Conservation (phyloP, 257 asterid species). For the Anisodus acutangulus region DNA sequence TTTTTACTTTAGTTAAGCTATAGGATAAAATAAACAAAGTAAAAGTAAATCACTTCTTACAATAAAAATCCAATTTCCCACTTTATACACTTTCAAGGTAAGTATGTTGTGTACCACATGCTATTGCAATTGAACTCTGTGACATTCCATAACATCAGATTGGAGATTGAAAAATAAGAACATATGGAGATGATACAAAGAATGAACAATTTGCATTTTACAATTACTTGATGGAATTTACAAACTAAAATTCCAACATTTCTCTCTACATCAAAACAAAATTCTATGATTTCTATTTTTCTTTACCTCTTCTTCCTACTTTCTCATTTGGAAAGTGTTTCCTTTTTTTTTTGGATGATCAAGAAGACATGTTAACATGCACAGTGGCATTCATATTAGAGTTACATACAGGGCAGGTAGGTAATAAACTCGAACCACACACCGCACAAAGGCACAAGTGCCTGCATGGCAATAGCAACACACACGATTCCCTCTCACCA, state of each 20-base stretch:
- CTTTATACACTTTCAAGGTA: neutral
- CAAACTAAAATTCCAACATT: constrained; percentile 31
- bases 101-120: neutral
- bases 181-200: constrained; percentile 34
- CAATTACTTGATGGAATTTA: constrained; percentile 41
- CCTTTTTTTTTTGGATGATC: neutral
- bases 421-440: constrained; percentile 64
- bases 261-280: neutral
- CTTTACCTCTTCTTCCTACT: neutral
- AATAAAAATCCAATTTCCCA: neutral
- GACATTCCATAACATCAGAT: neutral
- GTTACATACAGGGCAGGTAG: constrained; percentile 71
- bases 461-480: constrained; percentile 78
- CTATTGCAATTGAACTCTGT: neutral
- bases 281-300: constrained; percentile 27
- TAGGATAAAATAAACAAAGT: neutral
- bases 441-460: constrained; percentile 72
- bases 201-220: constrained; percentile 44
- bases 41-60: neutral
- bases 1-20: neutral
- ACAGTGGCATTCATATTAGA: constrained; percentile 68
- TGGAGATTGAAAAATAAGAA: neutral
- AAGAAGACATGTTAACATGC: constrained; percentile 70
- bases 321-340: neutral
- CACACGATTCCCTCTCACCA: constrained; percentile 71